Percentiles rank a stretch among this genome's conserved stretches.
Evolutionary conservation across 1,284 basidiomycete genomes (phyloP).

Genomic region (Rhodotorula sp.): DNA sequence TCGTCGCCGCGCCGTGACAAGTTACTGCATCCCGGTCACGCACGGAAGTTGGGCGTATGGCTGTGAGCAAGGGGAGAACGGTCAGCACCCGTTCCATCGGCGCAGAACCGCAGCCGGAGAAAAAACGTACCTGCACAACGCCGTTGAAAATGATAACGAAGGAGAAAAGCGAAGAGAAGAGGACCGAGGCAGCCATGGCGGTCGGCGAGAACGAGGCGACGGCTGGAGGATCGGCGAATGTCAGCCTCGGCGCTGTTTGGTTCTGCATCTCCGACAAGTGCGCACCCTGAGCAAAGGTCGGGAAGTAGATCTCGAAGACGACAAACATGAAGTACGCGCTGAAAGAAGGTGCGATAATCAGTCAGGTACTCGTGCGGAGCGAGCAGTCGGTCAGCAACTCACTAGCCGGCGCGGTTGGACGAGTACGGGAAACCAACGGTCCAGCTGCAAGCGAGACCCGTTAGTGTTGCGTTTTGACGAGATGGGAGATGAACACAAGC

Average conservation of each 20-base stretch:
- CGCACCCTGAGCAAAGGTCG: conserved; percentile 56
- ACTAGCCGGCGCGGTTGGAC: conserved; percentile 58
- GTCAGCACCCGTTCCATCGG: no score
- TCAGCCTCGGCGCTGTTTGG: neutral
- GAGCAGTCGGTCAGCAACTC: conserved; percentile 36
- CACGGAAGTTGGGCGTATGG: conserved; percentile 54
- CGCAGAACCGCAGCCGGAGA: neutral
- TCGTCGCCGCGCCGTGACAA: no score
- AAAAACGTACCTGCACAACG: conserved; percentile 45
- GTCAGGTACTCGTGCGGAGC: conserved; percentile 18
- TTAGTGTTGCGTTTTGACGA: no score
- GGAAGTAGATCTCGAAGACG: conserved; percentile 49
- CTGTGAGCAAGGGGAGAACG: conserved; percentile 2
- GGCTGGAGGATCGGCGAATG: conserved; percentile 33
- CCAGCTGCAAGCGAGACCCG: neutral
- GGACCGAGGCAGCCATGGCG: conserved; percentile 55
- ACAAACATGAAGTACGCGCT: conserved; percentile 48
- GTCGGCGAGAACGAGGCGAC: conserved; percentile 66
- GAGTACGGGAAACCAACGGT: conserved; percentile 49
- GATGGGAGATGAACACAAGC: no score
- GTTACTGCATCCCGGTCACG: no score
- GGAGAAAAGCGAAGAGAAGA: conserved; percentile 47
- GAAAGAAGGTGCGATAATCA: conserved; percentile 59
- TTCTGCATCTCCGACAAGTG: no score
- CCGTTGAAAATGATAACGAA: conserved; percentile 53